Base-by-base conservation (phyloP, 192 early-diverging fungal species). In the Coemansia javaensis region DNA sequence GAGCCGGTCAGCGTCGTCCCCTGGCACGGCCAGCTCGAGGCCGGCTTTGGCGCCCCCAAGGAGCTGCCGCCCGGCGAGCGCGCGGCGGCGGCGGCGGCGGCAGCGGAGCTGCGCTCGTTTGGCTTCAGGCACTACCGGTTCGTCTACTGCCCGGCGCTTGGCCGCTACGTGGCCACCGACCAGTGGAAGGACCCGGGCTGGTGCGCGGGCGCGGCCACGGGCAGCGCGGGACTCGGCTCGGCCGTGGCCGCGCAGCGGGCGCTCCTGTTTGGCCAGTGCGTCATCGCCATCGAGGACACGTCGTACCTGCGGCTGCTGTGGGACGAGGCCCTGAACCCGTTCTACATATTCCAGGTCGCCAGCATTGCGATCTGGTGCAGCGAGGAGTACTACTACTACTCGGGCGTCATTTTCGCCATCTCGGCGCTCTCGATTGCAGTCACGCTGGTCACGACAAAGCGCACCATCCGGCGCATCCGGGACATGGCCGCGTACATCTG, bases 321-420 rank as follows among this genome's bases (percentile, higher is more conserved):
- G 30, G 81, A 87, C 34, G 88, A 90, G 51, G 72, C 83, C 0
- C 53, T 90, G 16, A 81, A 88, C 37, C 88, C 86, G 4, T 86
- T 90, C 43, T 88, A 87, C 59, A 73, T 90, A 20, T 90, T 90
- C 38, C 88, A 88, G 66, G 74, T 85, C 14, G 82, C 82, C 17
- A 86, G 84, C 40, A 87, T 90, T 17, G 52, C 78, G 10, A 77
- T 90, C 2, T 90, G 88, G 97, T 85, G 80, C 41, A 50, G 77
- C 25, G 94, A 97, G 50, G 83, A 90, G 52, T 99, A 99, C 66
- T 88, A 89, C 50, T 94, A 94, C 60, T 99, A 97, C 53, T 91
- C 93, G 0, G 75, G 66, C 22, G 93, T 88, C 48, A 97, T 99
- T 42, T 83, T 95, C 43, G 46, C 89, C 28, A 94, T 97, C 38